Base-by-base conservation (phyloP, 345 rosid genomes). In the Kernera saxatilis region DNA sequence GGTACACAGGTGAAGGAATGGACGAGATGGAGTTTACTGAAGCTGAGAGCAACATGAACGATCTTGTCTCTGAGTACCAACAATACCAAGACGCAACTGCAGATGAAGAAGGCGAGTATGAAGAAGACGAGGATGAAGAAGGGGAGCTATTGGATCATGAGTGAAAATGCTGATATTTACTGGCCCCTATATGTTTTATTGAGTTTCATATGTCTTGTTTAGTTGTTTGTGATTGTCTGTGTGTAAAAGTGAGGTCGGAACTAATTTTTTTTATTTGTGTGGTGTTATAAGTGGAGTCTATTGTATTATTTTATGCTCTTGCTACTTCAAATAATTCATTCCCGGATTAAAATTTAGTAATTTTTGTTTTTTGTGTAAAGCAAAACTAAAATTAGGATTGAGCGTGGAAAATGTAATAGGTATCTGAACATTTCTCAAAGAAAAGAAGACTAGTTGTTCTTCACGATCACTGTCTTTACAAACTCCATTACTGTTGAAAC, bases 1-100 rank as follows among this genome's bases (percentile, higher is more conserved):
- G 93, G 93, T 88, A 88, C 79, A 88, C 93, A 4, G 93, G 88
- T 8, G 93, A 88, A 59, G 94, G 94, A 1, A 88, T 86, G 94
- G 94, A 88, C 29, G 94, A 88, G 79, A 88, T 88, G 94, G 94
- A 88, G 76, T 86, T 86, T 49, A 88, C 94, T 1, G 94, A 88
- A 74, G 93, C 90, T 9, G 90, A 87, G 73, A 85, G 95, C 70
- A 87, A 89, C 80, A 85, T 89, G 95, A 89, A 85, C 52, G 92
- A 89, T 77, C 74, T 89, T 45, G 90, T 87, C 35, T 87, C 95
- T 0, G 95, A 89, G 75, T 88, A 88, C 61, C 95, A 88, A 77
- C 95, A 88, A 66, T 88, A 86, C 71, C 92, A 86, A 77, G 95
- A 89, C 60, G 95, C 95, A 45, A 84, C 95, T 19, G 90, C 92